These are phyloP conservation scores for Wickerhamiella azyma DNA, from an alignment of 805 yeast species.

Conservation along the genomic window DNA sequence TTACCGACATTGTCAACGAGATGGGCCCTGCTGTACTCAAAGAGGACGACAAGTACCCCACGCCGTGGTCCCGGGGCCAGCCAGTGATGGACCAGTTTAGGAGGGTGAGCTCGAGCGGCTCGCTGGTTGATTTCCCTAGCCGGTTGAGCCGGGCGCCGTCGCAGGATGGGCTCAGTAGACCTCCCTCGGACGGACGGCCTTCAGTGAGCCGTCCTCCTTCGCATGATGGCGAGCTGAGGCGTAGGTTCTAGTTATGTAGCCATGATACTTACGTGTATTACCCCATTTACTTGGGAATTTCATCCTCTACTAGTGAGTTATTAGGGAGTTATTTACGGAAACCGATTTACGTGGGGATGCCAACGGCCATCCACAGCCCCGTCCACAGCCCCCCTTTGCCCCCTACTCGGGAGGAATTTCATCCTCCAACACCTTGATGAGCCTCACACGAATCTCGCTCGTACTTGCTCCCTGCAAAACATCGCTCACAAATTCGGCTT, in stretches of 20 bases:
- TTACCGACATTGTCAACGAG: conserved; percentile 65
- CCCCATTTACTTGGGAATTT: too few species aligned
- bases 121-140: neutral
- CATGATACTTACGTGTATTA: too few species aligned
- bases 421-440: conserved; percentile 65
- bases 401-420: conserved; percentile 98
- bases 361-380: too few species aligned
- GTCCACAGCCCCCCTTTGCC: too few species aligned
- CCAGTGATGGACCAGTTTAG: conserved; percentile 1
- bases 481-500: conserved; percentile 67
- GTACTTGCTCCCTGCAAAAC: conserved; percentile 65
- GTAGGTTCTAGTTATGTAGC: too few species aligned
- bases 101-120: neutral
- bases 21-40: conserved; percentile 79
- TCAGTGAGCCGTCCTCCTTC: neutral
- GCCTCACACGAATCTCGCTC: conserved; percentile 65
- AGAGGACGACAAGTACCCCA: conserved; percentile 28
- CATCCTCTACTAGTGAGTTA: too few species aligned
- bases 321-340: too few species aligned
- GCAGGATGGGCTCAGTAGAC: neutral
- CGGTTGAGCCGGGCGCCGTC: neutral
- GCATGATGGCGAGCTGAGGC: conserved; percentile 26
- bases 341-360: too few species aligned
- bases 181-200: too few species aligned
- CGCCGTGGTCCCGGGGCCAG: neutral